Percentiles rank a stretch among this genome's conserved stretches.
Conservation (phyloP, 768 basidiomycete genomes). For the Ramaria rubella region DNA sequence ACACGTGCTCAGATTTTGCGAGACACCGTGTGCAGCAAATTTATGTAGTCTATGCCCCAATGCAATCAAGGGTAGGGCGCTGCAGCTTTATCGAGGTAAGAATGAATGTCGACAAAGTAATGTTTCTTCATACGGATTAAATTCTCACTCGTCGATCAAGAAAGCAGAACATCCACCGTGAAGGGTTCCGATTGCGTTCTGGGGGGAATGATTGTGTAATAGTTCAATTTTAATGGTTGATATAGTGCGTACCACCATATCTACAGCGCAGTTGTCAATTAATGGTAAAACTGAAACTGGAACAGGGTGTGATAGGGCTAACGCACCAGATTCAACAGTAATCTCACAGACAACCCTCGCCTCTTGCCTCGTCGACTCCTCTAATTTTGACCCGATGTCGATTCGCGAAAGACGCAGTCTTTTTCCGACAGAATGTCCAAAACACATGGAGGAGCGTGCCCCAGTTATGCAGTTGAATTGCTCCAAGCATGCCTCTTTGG, state of each 20-base stretch:
- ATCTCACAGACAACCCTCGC: slow-evolving; percentile 41
- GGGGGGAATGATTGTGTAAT: neutral
- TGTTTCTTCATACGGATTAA: neutral
- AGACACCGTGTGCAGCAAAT: neutral
- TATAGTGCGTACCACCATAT: slow-evolving; percentile 1
- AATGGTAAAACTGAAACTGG: neutral
- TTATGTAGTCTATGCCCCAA: neutral
- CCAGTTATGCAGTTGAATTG: slow-evolving; percentile 12
- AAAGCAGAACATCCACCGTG: slow-evolving; percentile 8
- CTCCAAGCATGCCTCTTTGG: slow-evolving; percentile 24
- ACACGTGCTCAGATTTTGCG: slow-evolving; percentile 4
- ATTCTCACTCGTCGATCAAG: slow-evolving; percentile 4
- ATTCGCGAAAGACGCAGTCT: slow-evolving; percentile 34
- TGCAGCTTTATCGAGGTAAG: neutral
- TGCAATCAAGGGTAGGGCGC: neutral
- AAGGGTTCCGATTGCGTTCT: slow-evolving; percentile 7
- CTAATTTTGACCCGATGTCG: slow-evolving; percentile 36
- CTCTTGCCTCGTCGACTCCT: slow-evolving; percentile 40
- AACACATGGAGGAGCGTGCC: slow-evolving; percentile 2
- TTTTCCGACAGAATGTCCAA: slow-evolving; percentile 9
- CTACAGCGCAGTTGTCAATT: neutral
- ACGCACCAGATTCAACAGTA: slow-evolving; percentile 38
- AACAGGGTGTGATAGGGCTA: neutral
- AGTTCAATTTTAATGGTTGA: neutral
- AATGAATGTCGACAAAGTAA: neutral